Base-by-base conservation (phyloP, 805 yeast species). In the Ogataea pilisensis region DNA sequence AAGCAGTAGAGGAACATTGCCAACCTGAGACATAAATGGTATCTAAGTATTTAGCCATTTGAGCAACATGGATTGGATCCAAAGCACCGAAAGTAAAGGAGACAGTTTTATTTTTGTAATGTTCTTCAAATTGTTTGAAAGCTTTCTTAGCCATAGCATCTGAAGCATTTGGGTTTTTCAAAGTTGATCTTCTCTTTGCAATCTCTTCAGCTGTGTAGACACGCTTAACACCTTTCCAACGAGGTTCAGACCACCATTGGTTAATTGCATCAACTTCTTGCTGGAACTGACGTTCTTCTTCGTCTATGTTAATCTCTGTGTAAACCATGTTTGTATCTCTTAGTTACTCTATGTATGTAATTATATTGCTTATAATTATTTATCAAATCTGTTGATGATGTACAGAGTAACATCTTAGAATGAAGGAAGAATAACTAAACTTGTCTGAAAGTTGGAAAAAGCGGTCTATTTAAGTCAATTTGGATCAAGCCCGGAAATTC, bases 1-100 rank as follows among this genome's bases (percentile, higher is more conserved):
- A 89, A 39, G 98, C 97, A 40, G 98, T 91, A 18, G 97, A 89
- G 35, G 96, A 89, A 65, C 95, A 90, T 73, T 91, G 99, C 99
- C 99, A 91, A 39, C 99, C 99, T 31, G 95, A 85, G 50, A 91
- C 95, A 65, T 91, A 91, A 54, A 91, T 77, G 11, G 95, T 78
- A 67, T 90, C 98, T 58, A 91, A 74, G 68, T 87, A 88, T 66
- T 86, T 87, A 55, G 96, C 95, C 98, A 91, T 91, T 69, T 91
- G 97, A 45, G 96, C 73, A 50, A 89, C 88, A 63, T 91, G 97
- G 52, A 91, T 84, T 21, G 97, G 96, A 65, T 91, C 97, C 56
- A 91, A 73, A 19, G 97, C 97, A 63, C 97, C 98, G 61, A 88
- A 90, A 26, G 97, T 89, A 73, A 80, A 82, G 18, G 96, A 83